phyloP scores from a whole-genome alignment of 768 basidiomycete species.

The Leccinum subgranulosum region DNA sequence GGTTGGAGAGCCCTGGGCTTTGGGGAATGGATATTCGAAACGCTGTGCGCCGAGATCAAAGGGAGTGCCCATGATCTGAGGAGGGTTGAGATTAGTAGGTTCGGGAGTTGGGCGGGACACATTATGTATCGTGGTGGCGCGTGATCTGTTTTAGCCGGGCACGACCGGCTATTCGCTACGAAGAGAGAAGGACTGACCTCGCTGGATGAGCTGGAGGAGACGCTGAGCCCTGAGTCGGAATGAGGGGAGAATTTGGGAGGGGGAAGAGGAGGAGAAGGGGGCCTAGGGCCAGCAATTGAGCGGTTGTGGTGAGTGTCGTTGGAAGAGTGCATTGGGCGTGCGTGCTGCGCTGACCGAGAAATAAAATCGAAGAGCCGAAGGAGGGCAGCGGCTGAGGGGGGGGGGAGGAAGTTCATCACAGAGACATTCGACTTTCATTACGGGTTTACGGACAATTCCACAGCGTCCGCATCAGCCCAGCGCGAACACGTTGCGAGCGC shows the following conservation, averaged over 20 bases:
- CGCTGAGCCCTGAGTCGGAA: conserved; percentile 30
- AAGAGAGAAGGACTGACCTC: conserved; percentile 23
- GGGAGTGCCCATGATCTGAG: conserved; percentile 32
- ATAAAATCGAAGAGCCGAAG: background rate
- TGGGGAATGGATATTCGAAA: conserved; percentile 33
- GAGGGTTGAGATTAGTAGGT: background rate
- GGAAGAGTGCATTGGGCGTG: conserved; percentile 17
- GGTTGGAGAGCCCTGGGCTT: conserved; percentile 27
- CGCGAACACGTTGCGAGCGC: conserved; percentile 10
- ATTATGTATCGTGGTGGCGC: background rate
- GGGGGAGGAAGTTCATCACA: background rate
- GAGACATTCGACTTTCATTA: background rate
- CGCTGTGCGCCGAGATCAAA: conserved; percentile 33
- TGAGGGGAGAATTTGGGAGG: conserved; percentile 7
- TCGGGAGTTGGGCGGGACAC: background rate
- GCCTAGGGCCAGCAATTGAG: background rate
- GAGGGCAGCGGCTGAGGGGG: background rate
- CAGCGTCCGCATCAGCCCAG: background rate
- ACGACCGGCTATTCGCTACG: conserved; percentile 10
- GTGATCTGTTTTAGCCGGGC: conserved; percentile 5
- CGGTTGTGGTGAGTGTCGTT: conserved; percentile 17
- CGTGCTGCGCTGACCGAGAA: conserved; percentile 7
- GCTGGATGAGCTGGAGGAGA: conserved; percentile 30
- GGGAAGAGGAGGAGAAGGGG: conserved; percentile 1
- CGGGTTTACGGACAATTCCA: background rate